Evolutionary conservation across 2,329 filamentous ascomycete genomes (phyloP).

Genomic region (Conoideocrella luteorostrata): DNA sequence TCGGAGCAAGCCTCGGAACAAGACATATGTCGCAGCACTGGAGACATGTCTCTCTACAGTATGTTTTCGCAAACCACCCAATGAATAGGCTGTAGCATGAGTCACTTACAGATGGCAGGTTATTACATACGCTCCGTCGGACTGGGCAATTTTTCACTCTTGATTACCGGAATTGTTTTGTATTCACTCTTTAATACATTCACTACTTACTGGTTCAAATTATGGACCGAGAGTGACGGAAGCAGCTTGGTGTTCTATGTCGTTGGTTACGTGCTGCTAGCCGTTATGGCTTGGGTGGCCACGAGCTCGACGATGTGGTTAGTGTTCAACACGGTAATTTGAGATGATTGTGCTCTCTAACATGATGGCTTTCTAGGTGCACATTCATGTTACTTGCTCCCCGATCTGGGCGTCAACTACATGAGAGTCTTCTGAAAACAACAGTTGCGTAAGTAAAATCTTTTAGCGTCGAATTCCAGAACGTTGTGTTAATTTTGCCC

Average conservation of each 20-base stretch:
- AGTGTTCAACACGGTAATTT: background rate
- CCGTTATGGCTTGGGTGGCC: background rate
- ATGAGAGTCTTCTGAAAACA: background rate
- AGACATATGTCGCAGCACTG: background rate
- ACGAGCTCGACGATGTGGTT: background rate
- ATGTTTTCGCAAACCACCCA: background rate
- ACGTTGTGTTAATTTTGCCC: background rate
- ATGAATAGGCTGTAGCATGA: background rate
- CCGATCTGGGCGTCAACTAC: background rate
- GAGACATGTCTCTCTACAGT: background rate
- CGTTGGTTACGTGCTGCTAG: background rate
- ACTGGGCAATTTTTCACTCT: background rate
- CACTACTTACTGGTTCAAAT: slow-evolving; percentile 31
- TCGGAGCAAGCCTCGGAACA: too few species aligned
- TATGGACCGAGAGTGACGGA: slow-evolving; percentile 26
- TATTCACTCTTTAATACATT: slow-evolving; percentile 28
- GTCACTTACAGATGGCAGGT: background rate
- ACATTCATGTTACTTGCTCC: background rate
- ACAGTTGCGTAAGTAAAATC: background rate
- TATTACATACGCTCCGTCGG: background rate
- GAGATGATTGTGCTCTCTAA: background rate
- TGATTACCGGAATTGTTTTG: slow-evolving; percentile 10
- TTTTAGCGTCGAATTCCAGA: background rate
- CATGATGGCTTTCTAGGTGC: background rate
- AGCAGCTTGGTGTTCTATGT: background rate